Conservation (phyloP, 345 rosid genomes). For the Erodium maritimum region DNA sequence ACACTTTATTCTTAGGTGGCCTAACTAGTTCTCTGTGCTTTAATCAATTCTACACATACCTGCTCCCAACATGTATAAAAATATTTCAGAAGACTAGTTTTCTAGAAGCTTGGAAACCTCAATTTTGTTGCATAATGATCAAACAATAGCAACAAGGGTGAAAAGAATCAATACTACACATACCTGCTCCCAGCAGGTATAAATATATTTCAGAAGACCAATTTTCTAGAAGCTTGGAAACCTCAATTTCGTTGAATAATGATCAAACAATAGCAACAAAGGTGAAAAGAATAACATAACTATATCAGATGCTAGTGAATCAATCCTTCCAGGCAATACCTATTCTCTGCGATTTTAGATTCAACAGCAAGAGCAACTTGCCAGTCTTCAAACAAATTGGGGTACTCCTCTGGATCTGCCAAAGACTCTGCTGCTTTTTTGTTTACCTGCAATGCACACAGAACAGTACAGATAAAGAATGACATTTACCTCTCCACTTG, state of each 20-base stretch:
- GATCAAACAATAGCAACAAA: background rate
- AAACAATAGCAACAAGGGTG: background rate
- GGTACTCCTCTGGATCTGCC: conserved; percentile 13
- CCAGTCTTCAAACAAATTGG: conserved; percentile 13
- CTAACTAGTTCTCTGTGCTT: no score
- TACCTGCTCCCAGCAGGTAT: background rate
- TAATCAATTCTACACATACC: background rate
- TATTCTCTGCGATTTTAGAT: conserved; percentile 6
- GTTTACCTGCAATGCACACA: conserved; percentile 1
- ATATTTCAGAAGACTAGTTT: background rate
- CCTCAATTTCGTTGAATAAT: background rate
- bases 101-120: background rate
- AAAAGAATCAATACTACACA: background rate
- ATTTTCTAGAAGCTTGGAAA: background rate
- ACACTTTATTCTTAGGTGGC: no score
- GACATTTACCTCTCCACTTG: no score
- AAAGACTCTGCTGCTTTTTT: conserved; percentile 10
- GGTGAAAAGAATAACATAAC: background rate
- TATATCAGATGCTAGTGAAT: background rate
- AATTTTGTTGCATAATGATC: background rate
- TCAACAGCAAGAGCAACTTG: conserved; percentile 12
- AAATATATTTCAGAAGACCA: background rate
- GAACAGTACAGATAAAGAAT: no score
- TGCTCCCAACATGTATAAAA: background rate
- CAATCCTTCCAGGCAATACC: conserved; percentile 2